These are phyloP conservation scores for Penicillium polonicum DNA, from an alignment of 2,329 filamentous ascomycete species.

Conservation along the genomic window DNA sequence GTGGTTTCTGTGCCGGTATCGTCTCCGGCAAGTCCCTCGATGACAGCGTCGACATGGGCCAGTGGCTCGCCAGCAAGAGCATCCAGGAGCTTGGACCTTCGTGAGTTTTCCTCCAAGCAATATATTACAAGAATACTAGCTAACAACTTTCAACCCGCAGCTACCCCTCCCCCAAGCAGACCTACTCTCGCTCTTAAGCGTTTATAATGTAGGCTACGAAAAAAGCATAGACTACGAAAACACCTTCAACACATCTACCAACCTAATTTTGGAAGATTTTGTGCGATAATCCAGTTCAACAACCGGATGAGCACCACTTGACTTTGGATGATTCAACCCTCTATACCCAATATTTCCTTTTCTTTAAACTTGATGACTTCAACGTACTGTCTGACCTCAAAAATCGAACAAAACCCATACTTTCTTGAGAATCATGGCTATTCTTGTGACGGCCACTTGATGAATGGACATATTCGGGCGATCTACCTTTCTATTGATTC, in stretches of 20 bases:
- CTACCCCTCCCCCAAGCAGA: slow-evolving; percentile 79
- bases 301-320: slow-evolving; percentile 19
- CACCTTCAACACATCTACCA: slow-evolving; percentile 26
- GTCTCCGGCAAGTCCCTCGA: slow-evolving; percentile 79
- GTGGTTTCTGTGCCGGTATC: slow-evolving; percentile 86
- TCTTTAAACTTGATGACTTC: slow-evolving; percentile 27
- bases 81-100: slow-evolving; percentile 94
- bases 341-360: slow-evolving; percentile 38
- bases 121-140: not conserved
- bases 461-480: slow-evolving; percentile 18
- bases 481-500: not conserved
- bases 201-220: slow-evolving; percentile 6
- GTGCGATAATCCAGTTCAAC: slow-evolving; percentile 16
- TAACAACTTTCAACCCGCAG: slow-evolving; percentile 45
- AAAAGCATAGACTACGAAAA: slow-evolving; percentile 22
- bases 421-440: slow-evolving; percentile 2
- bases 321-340: slow-evolving; percentile 43
- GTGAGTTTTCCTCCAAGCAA: slow-evolving; percentile 58
- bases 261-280: slow-evolving; percentile 11
- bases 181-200: slow-evolving; percentile 54
- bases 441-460: not conserved
- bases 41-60: slow-evolving; percentile 81
- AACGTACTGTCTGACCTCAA: slow-evolving; percentile 24
- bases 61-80: slow-evolving; percentile 92
- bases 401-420: slow-evolving; percentile 4